A percentile compares a stretch with the other conserved stretches of the same genome.
Evolutionary conservation across 805 yeast genomes (phyloP).

Genomic region (Wickerhamiella australiensis): DNA sequence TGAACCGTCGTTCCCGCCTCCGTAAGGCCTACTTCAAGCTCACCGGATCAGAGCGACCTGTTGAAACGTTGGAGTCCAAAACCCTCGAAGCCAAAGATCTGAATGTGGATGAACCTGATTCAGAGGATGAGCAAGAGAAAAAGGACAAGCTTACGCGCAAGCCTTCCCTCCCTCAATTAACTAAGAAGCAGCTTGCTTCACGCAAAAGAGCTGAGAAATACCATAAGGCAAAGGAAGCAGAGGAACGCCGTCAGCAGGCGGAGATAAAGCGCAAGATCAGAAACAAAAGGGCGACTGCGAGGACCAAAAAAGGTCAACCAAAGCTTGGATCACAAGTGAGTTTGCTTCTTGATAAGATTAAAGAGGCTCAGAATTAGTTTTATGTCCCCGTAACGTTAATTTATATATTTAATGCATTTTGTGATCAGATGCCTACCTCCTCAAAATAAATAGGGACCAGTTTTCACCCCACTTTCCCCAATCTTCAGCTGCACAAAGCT

Average conservation of each 20-base stretch:
- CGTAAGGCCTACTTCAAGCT: conserved; percentile 72
- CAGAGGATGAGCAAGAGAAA: conserved; percentile 15
- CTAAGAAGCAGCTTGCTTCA: conserved; percentile 31
- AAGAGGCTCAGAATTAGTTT: conserved; percentile 20
- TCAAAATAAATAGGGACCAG: conserved; percentile 7
- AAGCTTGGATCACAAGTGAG: conserved; percentile 81
- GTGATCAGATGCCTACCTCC: no score
- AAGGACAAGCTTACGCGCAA: conserved; percentile 6
- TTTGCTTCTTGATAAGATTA: conserved; percentile 64
- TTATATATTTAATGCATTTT: neutral
- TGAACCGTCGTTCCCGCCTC: conserved; percentile 68
- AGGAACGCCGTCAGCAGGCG: conserved; percentile 33
- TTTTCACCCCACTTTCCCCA: neutral
- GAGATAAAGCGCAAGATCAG: conserved; percentile 32
- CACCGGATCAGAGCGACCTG: conserved; percentile 46
- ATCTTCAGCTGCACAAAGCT: conserved; percentile 3
- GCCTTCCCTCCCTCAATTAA: conserved; percentile 18
- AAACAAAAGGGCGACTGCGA: conserved; percentile 37
- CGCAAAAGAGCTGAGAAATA: conserved; percentile 35
- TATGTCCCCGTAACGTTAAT: neutral
- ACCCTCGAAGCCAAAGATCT: neutral
- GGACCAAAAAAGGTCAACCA: conserved; percentile 74
- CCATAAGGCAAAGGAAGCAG: conserved; percentile 28
- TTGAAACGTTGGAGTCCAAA: conserved; percentile 21
- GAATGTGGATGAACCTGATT: conserved; percentile 10